These are phyloP conservation scores for Rhizopogon rudus DNA, from an alignment of 768 basidiomycete genomes.

Conservation along the genomic window DNA sequence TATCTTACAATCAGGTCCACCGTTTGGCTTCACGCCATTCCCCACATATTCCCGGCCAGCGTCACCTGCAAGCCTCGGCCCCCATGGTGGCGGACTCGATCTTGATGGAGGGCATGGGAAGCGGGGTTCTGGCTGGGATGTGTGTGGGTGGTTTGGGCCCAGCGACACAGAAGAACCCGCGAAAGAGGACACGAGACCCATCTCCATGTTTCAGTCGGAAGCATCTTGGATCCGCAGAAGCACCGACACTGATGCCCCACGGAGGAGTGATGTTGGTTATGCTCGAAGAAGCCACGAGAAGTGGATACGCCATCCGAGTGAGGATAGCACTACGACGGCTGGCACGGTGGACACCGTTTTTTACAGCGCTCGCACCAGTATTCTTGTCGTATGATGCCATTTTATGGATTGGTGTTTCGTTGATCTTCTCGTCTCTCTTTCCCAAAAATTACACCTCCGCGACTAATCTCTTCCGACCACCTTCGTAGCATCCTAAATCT, in stretches of 20 bases:
- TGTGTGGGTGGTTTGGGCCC: constrained; percentile 25
- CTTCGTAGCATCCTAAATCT: not conserved
- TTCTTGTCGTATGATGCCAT: constrained; percentile 7
- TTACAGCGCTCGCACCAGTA: constrained; percentile 28
- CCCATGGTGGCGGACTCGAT: constrained; percentile 24
- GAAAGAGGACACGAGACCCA: not conserved
- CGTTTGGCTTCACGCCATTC: not conserved
- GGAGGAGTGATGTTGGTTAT: constrained; percentile 1
- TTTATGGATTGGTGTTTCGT: not conserved
- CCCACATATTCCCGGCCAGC: not conserved
- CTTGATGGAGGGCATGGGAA: constrained; percentile 25
- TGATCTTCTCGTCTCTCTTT: not conserved
- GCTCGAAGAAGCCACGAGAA: constrained; percentile 2
- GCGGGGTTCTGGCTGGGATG: constrained; percentile 28
- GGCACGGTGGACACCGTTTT: constrained; percentile 20
- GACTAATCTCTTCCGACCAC: not conserved
- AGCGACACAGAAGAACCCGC: constrained; percentile 1
- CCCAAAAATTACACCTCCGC: not conserved
- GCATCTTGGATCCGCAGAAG: constrained; percentile 4
- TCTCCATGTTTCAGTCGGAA: not conserved
- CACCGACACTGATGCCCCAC: constrained; percentile 9
- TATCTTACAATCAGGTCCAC: not conserved
- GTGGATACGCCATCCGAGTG: constrained; percentile 15
- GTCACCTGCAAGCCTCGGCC: constrained; percentile 20
- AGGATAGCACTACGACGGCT: constrained; percentile 18